These are phyloP conservation scores for Cercospora sojina DNA, from an alignment of 2,329 filamentous ascomycete species.

Conservation along the genomic window DNA sequence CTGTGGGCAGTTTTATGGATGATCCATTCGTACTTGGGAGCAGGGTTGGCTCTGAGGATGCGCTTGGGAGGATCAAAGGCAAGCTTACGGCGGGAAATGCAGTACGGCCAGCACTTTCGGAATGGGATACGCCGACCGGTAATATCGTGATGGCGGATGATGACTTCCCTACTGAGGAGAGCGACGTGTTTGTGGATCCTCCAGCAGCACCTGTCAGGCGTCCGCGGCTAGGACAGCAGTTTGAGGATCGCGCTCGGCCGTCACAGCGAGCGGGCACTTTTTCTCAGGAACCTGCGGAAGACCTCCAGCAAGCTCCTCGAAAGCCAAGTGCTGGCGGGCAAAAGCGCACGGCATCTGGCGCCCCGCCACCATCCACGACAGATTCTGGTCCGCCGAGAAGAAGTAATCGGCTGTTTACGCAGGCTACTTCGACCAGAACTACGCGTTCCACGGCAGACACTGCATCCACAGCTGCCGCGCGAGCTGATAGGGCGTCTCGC, in stretches of 20 bases:
- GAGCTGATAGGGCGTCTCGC: conserved; percentile 47
- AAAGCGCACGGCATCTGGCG: conserved; percentile 87
- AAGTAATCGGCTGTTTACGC: conserved; percentile 55
- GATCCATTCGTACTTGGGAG: conserved; percentile 47
- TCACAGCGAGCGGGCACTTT: conserved; percentile 44
- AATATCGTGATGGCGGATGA: conserved; percentile 47
- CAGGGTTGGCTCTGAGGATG: conserved; percentile 30
- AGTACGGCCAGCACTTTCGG: conserved; percentile 23
- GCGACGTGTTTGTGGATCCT: conserved; percentile 41
- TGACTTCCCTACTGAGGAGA: conserved; percentile 36
- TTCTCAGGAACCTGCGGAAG: conserved; percentile 42
- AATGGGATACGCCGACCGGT: conserved; percentile 50
- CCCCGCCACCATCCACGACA: conserved; percentile 30
- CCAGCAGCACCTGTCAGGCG: conserved; percentile 51
- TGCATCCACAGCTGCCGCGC: conserved; percentile 57
- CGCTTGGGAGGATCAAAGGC: conserved; percentile 46
- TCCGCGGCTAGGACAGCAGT: conserved; percentile 30
- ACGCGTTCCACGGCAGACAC: conserved; percentile 57
- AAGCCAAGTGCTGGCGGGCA: conserved; percentile 51
- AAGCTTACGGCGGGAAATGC: conserved; percentile 34
- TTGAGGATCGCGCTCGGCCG: conserved; percentile 33
- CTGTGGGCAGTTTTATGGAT: conserved; percentile 28
- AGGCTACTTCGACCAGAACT: conserved; percentile 65
- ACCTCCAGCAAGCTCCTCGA: conserved; percentile 33
- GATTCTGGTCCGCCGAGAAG: conserved; percentile 48